Evolutionary conservation across 2,329 filamentous ascomycete species (phyloP), one percentile per base, ranked within the genome.

Genomic region (Fusarium sororula): DNA sequence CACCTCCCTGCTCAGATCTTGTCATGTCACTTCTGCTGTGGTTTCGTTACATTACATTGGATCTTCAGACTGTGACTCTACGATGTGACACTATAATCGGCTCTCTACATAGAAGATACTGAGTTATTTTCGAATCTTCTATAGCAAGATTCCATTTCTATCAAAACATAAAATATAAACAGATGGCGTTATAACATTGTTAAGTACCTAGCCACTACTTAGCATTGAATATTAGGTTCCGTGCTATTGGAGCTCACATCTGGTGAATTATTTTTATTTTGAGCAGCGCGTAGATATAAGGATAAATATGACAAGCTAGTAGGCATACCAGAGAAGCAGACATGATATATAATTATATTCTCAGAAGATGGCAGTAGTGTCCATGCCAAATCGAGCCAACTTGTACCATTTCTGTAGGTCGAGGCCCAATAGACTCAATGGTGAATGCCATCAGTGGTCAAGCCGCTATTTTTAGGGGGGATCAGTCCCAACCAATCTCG

Each of bases 81-180:
- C 6, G 5, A 53, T 35, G 17, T 15, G 8, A 24, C 30, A 2
- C n/a, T 7, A 53, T 6, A 10, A 6, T 20, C 0, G 13, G 48
- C 2, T 26, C 10, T 11, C 6, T 20, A 15, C 8, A 37, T 3
- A 7, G n/a, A 53, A 35, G n/a, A 10, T 8, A 1, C 3, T 20
- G 17, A 15, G 17, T 5, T 24, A 11, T 24, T 17, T 5, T 15
- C 2, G 22, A 35, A 6, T 48, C 10, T 12, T 12, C 0, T 6
- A 5, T 17, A 7, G 20, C 13, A 28, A 28, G 45, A 28, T 11
- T 28, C 22, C 6, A 15, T 48, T 48, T 20, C 26, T 30, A 48
- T 22, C 45, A 22, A 22, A 13, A 22, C 13, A 32, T 32, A 6
- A 24, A 7, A 18, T 14, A 18, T 14, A 8, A 4, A n/a, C 14